Base-by-base conservation (phyloP, 2,329 filamentous ascomycete species). In the Aureobasidium vineae region DNA sequence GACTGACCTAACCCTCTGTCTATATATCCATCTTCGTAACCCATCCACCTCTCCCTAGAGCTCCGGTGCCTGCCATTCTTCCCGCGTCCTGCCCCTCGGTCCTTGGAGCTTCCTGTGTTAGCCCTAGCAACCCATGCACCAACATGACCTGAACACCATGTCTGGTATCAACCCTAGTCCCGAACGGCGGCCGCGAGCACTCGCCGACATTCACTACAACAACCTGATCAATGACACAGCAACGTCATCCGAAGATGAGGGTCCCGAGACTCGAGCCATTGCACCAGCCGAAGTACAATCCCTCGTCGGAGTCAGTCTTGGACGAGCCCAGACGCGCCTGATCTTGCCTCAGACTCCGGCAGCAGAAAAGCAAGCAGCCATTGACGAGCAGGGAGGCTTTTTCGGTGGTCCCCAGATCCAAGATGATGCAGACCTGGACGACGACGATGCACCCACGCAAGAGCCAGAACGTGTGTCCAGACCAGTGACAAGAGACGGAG, bases 231-330 rank as follows among this genome's bases (percentile, higher is more conserved):
- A 77, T 64, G 72, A 75, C 63, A 68, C 63, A n/a, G 73, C 68
- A 21, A 79, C 78, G n/a, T 80, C 80, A 6, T 81, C 79, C 61
- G 80, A 81, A 31, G 80, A 77, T 53, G 75, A 81, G 59, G 73
- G 68, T 54, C 74, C 73, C 5, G 69, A 69, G 13, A 52, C 43
- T 65, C 75, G 63, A 71, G 74, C 63, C 70, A 74, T 71, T 15
- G 68, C 69, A n/a, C 61, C 67, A 21, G 77, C 79, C 57, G 77
- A 80, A 68, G 78, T 75, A 19, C 75, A 78, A 63, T 78, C 76
- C 15, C 78, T 85, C 40, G 79, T 88, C 70, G 85, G 84, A 2
- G 79, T 88, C 71, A 87, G 85, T 72, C 86, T 88, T 69, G 80
- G 84, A 67, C 79, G 79, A 45, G 79, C 81, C 49, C 86, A 88